These are phyloP conservation scores for Chrysochromulina parva DNA, from an alignment of 78 protist genomes.

Conservation along the genomic window DNA sequence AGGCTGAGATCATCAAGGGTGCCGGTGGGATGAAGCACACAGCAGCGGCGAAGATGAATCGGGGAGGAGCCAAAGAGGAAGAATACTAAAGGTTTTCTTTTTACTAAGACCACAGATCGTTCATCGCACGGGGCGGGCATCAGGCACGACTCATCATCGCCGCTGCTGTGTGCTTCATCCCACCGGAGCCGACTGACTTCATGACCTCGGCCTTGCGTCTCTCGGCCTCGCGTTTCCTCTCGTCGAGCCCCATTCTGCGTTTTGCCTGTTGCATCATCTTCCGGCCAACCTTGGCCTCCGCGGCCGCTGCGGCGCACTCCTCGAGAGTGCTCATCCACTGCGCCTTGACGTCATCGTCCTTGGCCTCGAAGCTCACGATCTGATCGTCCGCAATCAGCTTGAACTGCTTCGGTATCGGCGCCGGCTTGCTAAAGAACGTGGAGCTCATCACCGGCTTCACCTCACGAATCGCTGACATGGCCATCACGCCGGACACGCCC, in stretches of 20 bases:
- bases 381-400: not conserved
- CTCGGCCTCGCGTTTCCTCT: not conserved
- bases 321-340: not conserved
- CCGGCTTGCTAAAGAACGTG: not conserved
- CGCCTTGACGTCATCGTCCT: not conserved
- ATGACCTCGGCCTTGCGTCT: not conserved
- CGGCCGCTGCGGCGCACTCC: not conserved
- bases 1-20: not conserved
- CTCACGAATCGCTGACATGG: not conserved
- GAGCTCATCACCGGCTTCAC: not conserved
- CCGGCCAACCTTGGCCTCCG: not conserved
- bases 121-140: no score
- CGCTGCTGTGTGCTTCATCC: not conserved
- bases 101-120: no score
- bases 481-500: not conserved
- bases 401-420: not conserved
- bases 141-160: not conserved
- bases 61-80: not conserved
- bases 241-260: not conserved
- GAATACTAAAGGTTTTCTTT: no score
- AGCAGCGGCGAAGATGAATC: not conserved
- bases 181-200: not conserved
- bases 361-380: not conserved
- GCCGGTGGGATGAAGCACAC: not conserved
- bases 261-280: not conserved